These are phyloP conservation scores for Ophiosphaerella korrae DNA, from an alignment of 2,329 filamentous ascomycete genomes.

Conservation along the genomic window DNA sequence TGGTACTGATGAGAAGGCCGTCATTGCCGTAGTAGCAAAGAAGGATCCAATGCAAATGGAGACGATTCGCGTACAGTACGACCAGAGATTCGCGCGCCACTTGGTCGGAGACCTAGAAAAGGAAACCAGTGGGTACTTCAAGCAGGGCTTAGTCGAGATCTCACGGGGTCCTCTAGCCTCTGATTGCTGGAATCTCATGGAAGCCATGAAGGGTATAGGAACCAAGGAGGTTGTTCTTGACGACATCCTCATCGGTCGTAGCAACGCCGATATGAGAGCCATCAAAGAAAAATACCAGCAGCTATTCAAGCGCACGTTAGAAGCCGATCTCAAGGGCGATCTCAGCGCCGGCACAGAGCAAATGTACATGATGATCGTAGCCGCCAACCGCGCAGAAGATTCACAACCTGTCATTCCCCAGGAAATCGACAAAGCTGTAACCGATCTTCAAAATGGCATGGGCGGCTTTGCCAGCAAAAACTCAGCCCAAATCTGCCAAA, in stretches of 20 bases:
- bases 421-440: constrained; percentile 75
- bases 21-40: constrained; percentile 72
- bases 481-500: constrained; percentile 76
- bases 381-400: constrained; percentile 77
- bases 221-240: constrained; percentile 88
- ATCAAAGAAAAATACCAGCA: constrained; percentile 81
- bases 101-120: constrained; percentile 76
- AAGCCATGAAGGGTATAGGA: constrained; percentile 77
- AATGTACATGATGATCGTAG: constrained; percentile 82
- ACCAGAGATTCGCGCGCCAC: constrained; percentile 65
- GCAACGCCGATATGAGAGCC: constrained; percentile 84
- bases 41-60: constrained; percentile 81
- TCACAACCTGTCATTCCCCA: constrained; percentile 73
- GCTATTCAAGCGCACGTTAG: constrained; percentile 69
- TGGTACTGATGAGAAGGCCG: constrained; percentile 80
- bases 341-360: constrained; percentile 84
- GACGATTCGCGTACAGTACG: constrained; percentile 64
- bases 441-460: constrained; percentile 72
- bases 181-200: constrained; percentile 72
- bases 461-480: constrained; percentile 72
- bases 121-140: constrained; percentile 75
- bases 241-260: constrained; percentile 80
- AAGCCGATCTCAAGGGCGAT: constrained; percentile 75
- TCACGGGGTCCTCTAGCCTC: constrained; percentile 78
- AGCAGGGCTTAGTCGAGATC: constrained; percentile 74